A percentile compares a stretch with the other conserved stretches of the same genome.
These are phyloP conservation scores for Arabis alpina DNA, from an alignment of 345 rosid species.

Conservation along the genomic window DNA sequence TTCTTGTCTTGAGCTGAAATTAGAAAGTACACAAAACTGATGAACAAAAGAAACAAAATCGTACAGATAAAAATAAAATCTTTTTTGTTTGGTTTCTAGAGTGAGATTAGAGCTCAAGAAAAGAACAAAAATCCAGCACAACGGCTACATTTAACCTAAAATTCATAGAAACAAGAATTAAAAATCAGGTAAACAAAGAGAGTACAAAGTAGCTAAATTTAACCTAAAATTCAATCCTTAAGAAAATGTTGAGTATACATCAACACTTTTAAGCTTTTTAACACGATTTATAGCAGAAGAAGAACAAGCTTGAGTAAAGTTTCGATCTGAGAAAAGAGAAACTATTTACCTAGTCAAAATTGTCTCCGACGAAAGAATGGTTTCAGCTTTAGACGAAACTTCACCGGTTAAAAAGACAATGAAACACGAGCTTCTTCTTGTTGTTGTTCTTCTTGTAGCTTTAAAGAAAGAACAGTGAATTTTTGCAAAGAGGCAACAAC, in stretches of 20 bases:
- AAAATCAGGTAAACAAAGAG: neutral
- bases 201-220: neutral
- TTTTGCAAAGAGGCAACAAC: conserved; percentile 1
- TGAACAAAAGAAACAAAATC: neutral
- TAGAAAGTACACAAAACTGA: conserved; percentile 8
- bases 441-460: conserved; percentile 17
- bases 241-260: neutral
- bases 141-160: conserved; percentile 45
- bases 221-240: neutral
- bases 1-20: conserved; percentile 27
- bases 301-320: neutral
- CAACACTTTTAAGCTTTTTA: neutral
- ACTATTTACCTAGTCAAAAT: conserved; percentile 8
- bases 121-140: conserved; percentile 17
- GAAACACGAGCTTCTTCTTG: conserved; percentile 32
- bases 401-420: neutral
- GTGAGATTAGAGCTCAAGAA: conserved; percentile 28
- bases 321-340: conserved; percentile 17
- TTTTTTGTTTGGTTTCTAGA: conserved; percentile 7
- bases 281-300: neutral
- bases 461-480: conserved; percentile 22
- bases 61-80: neutral
- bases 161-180: neutral
- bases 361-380: neutral
- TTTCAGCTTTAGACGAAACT: conserved; percentile 3